Evolutionary conservation across 2,329 filamentous ascomycete species (phyloP).

Genomic region (Thelonectria rubi): DNA sequence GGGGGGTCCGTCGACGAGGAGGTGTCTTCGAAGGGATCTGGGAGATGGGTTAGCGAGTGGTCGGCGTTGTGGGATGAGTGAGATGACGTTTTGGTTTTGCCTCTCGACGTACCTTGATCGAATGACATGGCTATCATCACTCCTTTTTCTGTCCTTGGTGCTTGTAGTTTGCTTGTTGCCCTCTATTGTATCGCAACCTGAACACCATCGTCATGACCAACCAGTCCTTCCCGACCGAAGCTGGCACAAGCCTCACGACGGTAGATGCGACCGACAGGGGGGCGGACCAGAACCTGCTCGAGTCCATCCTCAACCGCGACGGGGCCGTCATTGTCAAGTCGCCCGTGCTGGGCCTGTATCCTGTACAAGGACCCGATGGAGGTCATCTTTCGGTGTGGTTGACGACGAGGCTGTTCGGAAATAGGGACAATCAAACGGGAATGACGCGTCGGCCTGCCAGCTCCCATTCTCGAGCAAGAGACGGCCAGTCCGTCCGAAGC

Average conservation of each 20-base stretch:
- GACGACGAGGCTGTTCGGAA: constrained; percentile 26
- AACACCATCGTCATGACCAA: neutral
- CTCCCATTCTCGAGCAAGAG: constrained; percentile 5
- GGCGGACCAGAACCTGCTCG: neutral
- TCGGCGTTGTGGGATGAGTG: no score
- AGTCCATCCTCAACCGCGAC: neutral
- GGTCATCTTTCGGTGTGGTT: constrained; percentile 25
- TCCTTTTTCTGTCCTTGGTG: no score
- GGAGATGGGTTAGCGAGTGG: no score
- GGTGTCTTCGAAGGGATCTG: no score
- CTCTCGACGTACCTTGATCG: no score
- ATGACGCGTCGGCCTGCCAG: neutral
- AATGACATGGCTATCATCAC: no score
- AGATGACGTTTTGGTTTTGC: no score
- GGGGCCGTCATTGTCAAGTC: constrained; percentile 18
- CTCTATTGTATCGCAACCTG: neutral
- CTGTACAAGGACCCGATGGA: constrained; percentile 31
- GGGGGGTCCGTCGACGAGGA: no score
- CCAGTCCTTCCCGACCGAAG: neutral
- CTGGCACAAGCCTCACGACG: neutral
- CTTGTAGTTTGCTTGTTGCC: neutral
- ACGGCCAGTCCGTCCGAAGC: neutral
- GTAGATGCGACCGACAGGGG: neutral
- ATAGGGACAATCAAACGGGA: neutral
- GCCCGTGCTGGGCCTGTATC: constrained; percentile 22